Evolutionary conservation across 163 green algal genomes (phyloP), one percentile per base, ranked within the genome.

Genomic region (Chlamydomonas reinhardtii): DNA sequence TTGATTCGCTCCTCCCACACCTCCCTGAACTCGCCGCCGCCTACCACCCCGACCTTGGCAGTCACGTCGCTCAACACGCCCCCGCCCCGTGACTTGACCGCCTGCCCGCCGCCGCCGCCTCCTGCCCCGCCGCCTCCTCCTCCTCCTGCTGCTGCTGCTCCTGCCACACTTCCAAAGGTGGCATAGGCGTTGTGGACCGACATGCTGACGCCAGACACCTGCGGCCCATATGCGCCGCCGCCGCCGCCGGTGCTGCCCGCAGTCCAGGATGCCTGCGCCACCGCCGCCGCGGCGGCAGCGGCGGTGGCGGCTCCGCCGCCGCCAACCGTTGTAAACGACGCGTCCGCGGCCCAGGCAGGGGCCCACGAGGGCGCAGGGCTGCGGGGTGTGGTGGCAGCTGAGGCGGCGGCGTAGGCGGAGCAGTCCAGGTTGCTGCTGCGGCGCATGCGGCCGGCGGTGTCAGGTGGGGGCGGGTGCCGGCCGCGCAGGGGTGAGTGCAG

Each of bases 1-100:
- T 87, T 87, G 25, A 87, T 27, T 17, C 65, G 56, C 22, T 92
- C 89, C 75, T 92, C 89, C 89, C 89, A 92, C 59, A 88, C 39
- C 22, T 92, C 85, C 27, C 61, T 68, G 81, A 92, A 92, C 27
- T 87, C 82, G 32, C 52, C 54, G 11, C 68, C 68, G 29, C 48
- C 48, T 14, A 56, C 48, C 48, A 56, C 48, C 6, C 66, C 66
- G 31, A 81, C 81, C 56, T 87, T 87, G 20, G 71, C 56, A 14
- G 48, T 56, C 81, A 87, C 54, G 37, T 87, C 81, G 16, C 39
- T 66, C 34, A 86, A 34, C 29, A 86, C 34, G 17, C 80, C 48
- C 48, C 11, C 48, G 6, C 48, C 80, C 80, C 68, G 69, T 24
- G 56, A 74, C 70, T 87, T 87, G 71, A 64, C 68, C 35, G 71